Conservation (phyloP, 2,329 filamentous ascomycete genomes). For the Ceratocystis ficicola region DNA sequence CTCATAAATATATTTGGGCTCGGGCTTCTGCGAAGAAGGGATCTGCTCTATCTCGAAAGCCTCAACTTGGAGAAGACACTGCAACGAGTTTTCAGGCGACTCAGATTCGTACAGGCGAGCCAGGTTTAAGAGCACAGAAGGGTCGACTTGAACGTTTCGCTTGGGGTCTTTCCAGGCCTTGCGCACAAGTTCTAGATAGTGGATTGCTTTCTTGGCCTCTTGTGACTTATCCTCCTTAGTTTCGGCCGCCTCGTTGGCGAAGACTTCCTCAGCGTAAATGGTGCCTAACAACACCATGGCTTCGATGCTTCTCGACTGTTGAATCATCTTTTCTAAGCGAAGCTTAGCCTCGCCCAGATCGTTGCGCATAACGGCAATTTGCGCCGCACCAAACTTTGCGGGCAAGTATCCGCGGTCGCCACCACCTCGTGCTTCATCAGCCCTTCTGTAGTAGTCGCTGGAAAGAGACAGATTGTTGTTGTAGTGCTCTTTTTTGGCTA, state of each 20-base stretch:
- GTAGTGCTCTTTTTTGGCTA: constrained; percentile 84
- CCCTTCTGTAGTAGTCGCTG: constrained; percentile 73
- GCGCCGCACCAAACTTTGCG: constrained; percentile 86
- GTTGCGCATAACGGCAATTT: constrained; percentile 71
- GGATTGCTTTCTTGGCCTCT: constrained; percentile 76
- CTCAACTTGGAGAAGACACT: constrained; percentile 85
- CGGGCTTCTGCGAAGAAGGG: constrained; percentile 33
- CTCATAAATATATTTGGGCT: constrained; percentile 29
- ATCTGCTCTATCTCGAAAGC: constrained; percentile 75
- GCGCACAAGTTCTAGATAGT: constrained; percentile 71
- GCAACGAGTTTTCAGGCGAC: constrained; percentile 76
- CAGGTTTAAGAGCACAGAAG: constrained; percentile 80
- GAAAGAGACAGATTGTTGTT: constrained; percentile 63
- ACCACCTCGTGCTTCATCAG: constrained; percentile 84
- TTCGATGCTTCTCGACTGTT: constrained; percentile 70
- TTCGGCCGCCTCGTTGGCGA: constrained; percentile 58
- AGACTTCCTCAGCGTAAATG: constrained; percentile 88
- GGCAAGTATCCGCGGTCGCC: constrained; percentile 84
- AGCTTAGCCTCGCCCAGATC: constrained; percentile 89
- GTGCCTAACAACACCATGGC: constrained; percentile 87
- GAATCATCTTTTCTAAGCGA: constrained; percentile 83
- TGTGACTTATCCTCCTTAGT: constrained; percentile 75
- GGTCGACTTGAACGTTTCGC: constrained; percentile 67
- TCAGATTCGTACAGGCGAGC: constrained; percentile 81
- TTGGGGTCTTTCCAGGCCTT: constrained; percentile 87